These are phyloP conservation scores for Middelhovenomyces tepae DNA, from an alignment of 805 yeast species.

Conservation along the genomic window DNA sequence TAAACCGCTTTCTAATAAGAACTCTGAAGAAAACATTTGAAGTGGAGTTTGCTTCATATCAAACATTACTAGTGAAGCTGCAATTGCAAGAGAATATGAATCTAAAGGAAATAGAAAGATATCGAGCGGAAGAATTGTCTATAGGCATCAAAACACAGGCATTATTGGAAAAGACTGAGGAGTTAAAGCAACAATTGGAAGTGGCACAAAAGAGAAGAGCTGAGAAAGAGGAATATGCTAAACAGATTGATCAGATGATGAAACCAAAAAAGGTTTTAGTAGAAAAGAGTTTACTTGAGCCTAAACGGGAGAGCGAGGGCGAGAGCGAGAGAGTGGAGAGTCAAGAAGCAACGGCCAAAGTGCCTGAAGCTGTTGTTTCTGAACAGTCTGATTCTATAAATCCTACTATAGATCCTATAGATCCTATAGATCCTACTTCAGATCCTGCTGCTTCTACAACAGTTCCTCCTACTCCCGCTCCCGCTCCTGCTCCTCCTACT, in stretches of 20 bases:
- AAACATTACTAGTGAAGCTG: conserved; percentile 12
- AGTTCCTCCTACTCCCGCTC: too few species aligned
- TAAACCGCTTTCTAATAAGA: not conserved
- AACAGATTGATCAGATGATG: conserved; percentile 15
- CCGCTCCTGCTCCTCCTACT: too few species aligned
- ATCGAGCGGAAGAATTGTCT: conserved; percentile 14
- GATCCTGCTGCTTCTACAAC: too few species aligned
- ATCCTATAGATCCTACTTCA: too few species aligned
- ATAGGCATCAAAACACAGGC: conserved; percentile 9
- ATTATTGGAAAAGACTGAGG: conserved; percentile 12
- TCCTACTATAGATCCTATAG: too few species aligned
- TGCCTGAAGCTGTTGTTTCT: too few species aligned
- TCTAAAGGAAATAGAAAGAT: conserved; percentile 14
- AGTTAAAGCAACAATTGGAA: conserved; percentile 13
- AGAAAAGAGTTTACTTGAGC: too few species aligned
- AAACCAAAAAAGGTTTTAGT: conserved; percentile 14
- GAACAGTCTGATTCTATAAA: too few species aligned
- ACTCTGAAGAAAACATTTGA: conserved; percentile 4
- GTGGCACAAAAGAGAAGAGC: conserved; percentile 15
- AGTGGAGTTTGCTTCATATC: conserved; percentile 13
- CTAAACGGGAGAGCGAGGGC: too few species aligned
- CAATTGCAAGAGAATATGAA: conserved; percentile 18
- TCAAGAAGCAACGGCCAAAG: conserved; percentile 5
- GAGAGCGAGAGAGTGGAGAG: too few species aligned
- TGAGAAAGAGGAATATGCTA: conserved; percentile 20